Base-by-base conservation (phyloP, 495 filamentous ascomycete genomes). In the Trichoderma asperelloides region DNA sequence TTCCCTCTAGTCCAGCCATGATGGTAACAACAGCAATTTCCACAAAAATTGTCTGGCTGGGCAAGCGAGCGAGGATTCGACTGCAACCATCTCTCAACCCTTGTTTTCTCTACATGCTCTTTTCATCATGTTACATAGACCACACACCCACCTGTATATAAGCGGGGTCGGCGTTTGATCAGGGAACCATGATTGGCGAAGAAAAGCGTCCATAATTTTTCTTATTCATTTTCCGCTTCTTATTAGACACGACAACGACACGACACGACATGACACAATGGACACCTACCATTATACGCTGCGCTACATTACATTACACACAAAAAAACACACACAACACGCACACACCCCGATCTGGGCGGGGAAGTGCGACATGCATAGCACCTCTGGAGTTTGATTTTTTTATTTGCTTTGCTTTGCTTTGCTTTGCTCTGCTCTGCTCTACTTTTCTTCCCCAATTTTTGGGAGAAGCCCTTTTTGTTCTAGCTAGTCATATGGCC, bases 61-160 rank as follows among this genome's bases (percentile, higher is more conserved):
- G 23, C 21, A 1, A 21, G 27, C 23, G 27, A 18, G 55, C 55
- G 25, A 60, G 55, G 55, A 27, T 8, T 28, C 16, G 55, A 25
- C 27, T 23, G 3, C 55, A 51, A 18, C 55, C 49, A 25, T 12
- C 12, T 55, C 21, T 23, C 49, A n/a, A 55, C 49, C 18, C 55
- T 60, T 60, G 55, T 30, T 60, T 60, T 60, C 55, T 60, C 55
- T 11, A 60, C 55, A 60, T 60, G 55, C 27, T 60, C 55, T 60
- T 28, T 60, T 60, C 55, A 60, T 60, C 55, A 60, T 60, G 55
- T 60, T 60, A 60, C 55, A 60, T 60, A 60, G 55, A 60, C 23
- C 55, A 30, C 55, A 60, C 55, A 27, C 55, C 23, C 55, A 60
- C 55, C 55, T 60, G 55, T 60, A 60, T 23, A 30, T 60, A 27